Base-by-base conservation (phyloP, 2,329 filamentous ascomycete species). In the Cadophora luteo-olivacea region DNA sequence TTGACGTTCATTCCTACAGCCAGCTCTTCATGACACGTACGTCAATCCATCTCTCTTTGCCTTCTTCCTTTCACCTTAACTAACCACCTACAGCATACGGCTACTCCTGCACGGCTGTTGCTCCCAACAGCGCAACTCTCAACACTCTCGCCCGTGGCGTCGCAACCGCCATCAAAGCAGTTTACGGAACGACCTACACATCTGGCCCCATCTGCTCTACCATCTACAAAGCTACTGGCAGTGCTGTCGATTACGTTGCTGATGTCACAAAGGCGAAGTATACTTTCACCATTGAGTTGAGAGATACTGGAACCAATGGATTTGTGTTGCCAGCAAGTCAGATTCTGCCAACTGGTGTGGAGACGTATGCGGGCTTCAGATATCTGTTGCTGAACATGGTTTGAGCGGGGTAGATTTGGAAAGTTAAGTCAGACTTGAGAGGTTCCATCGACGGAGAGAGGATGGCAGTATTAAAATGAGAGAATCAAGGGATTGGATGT, bases 1-100 rank as follows among this genome's bases (percentile, higher is more conserved):
- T 91, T 71, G 89, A 91, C 78, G 87, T 86, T 75, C 89, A 91
- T 79, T 84, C 86, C 0, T 91, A 89, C 78, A 85, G 83, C 12
- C 88, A 91, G 72, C 80, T 87, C 38, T 84, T 90, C 68, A 82
- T 87, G 68, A 82, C 84, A 22, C 85, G 73, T 74, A 64, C 55
- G 72, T 69, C 41, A 1, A 19, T 4, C 41, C 41, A 29, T 29
- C 29, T 45, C 41, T 19, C 41, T 45, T 45, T 19, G 11, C 7
- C 16, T 19, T 19, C 41, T 5, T 19, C 16, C 41, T 2, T 45
- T 49, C 45, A 7, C n/a, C 45, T 11, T 22, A 6, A 49, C 45
- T 49, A 49, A 49, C 45, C 6, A 6, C n/a, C 9, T 5, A 16
- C 32, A 75, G 73, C 86, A 1, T 90, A 89, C 73, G 88, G 88